Evolutionary conservation across 768 basidiomycete species (phyloP), one percentile per base, ranked within the genome.

Genomic region (Scleroderma citrinum): DNA sequence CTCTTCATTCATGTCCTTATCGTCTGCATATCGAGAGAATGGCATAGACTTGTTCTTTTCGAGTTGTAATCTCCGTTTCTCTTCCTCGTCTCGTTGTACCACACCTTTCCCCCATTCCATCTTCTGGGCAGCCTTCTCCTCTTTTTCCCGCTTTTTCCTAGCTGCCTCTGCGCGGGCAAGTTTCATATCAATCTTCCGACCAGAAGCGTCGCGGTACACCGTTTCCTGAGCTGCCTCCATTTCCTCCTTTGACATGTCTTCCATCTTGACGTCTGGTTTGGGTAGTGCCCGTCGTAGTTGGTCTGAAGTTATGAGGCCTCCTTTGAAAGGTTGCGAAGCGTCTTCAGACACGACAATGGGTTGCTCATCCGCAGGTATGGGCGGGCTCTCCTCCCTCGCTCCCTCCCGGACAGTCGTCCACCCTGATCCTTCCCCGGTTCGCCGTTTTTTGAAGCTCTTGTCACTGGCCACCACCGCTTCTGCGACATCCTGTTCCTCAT

Each of bases 101-200:
- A 98, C 60, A 26, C 96, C 96, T 67, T 95, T 98, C 1, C 92
- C 92, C 96, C 96, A 98, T 64, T 95, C 90, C 90, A 95, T 92
- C 72, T 91, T 94, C 63, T 79, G 72, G 44, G 87, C 87, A 61
- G 95, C 91, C 61, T 80, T 82, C 70, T 96, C 89, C 63, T 93
- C 85, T 50, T 76, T 73, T 62, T 92, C 85, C 19, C 90, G 76
- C 60, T 92, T 92, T 66, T 78, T 64, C 55, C 83, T 73, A 37
- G 86, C 86, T 26, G 91, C 90, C 59, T 94, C 93, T 13, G 90
- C 94, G 49, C 77, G 79, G 24, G 85, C 87, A 1, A 85, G 78
- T 62, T 89, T 91, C 45, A 87, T 80, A 58, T 98, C 93, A 44
- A 98, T 87, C 72, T 87, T 87, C 61, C 84, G 78, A 31, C 96